Evolutionary conservation across 495 filamentous ascomycete species (phyloP).

Genomic region (Neurospora cerealis): DNA sequence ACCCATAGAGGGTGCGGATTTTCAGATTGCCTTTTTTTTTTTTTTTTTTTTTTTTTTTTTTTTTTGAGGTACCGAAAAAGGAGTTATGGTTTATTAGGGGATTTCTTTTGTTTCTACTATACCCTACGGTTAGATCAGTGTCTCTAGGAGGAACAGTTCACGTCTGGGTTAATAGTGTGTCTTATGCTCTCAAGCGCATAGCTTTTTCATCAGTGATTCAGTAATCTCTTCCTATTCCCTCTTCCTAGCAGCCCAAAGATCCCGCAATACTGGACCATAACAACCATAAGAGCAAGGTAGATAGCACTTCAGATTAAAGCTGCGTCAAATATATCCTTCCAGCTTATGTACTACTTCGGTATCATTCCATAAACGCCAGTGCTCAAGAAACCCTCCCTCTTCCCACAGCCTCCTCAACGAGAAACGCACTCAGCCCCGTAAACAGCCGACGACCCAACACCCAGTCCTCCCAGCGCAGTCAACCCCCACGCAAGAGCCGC

Average conservation of each 20-base stretch:
- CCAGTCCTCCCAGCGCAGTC: conserved; percentile 31
- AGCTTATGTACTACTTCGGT: neutral
- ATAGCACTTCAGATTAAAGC: neutral
- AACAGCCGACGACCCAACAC: conserved; percentile 29
- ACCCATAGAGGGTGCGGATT: neutral
- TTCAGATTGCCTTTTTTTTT: neutral
- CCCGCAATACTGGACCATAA: neutral
- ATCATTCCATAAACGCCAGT: neutral
- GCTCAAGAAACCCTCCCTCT: neutral
- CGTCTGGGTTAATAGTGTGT: neutral
- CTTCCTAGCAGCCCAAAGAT: neutral
- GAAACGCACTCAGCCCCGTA: conserved; percentile 34
- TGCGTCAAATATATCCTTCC: neutral
- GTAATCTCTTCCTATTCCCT: neutral
- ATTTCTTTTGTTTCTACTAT: neutral
- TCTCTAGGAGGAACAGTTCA: neutral
- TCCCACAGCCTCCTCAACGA: conserved; percentile 13
- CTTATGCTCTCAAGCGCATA: neutral
- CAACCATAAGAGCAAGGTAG: neutral
- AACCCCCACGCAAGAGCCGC: conserved; percentile 35
- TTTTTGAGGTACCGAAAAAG: neutral
- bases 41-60: neutral
- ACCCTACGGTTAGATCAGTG: neutral
- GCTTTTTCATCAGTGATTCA: too few species aligned
- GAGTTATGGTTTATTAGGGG: neutral